Base-by-base conservation (phyloP, 441 rosid species). In the Jatropha multifida region DNA sequence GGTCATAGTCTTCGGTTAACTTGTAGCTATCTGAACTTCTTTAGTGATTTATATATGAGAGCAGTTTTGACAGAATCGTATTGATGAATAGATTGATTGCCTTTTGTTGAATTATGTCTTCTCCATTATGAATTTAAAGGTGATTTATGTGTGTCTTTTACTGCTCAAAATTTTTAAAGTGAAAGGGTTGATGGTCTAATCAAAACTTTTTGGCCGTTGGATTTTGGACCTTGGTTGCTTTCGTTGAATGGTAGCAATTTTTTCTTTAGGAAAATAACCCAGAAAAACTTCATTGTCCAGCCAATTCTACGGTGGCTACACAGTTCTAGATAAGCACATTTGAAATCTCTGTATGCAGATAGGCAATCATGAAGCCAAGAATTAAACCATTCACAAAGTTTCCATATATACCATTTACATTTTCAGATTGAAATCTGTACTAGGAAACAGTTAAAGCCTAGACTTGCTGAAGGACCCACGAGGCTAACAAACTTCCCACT, bases 61-160 rank as follows among this genome's bases (percentile, higher is more conserved):
- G 27, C 46, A 15, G 7, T 73, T 54, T 38, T 38, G 64, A 67
- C n/a, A 42, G 26, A 26, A 26, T 6, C 20, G 42, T 59, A 4
- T 4, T 42, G 51, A 65, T 48, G 32, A 73, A 49, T 32, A 15
- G 69, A 73, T 49, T 37, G 76, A 3, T 72, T 49, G 49, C 44
- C 76, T 62, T 32, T 12, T 12, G 41, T 18, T 48, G 58, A 62
- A 44, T 1, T 40, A n/a, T 61, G 32, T 73, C 13, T 61, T 9
- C 18, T 18, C 12, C 60, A 48, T 32, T 38, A 32, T 51, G 61
- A 63, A 32, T 49, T 63, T 32, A n/a, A 62, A 73, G 51, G 41
- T 26, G 7, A 42, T 23, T 7, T 42, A 1, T 40, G 2, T 52
- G 12, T 38, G 32, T 51, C 11, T 69, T 49, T 49, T 51, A 7